These are phyloP conservation scores for Suhomyces sp. DNA, from an alignment of 805 yeast species.

Conservation along the genomic window DNA sequence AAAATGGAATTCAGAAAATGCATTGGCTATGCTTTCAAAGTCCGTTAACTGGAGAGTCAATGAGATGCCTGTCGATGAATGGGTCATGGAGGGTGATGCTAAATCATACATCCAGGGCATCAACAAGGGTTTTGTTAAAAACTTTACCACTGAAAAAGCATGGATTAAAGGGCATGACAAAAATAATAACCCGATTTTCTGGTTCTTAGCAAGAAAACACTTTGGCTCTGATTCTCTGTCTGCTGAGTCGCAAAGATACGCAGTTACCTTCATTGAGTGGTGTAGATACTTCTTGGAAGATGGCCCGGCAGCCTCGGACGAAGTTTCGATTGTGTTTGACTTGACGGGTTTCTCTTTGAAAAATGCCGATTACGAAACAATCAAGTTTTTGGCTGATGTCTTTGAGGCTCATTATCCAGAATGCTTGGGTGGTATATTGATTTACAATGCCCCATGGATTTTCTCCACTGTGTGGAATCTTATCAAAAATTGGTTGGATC, in stretches of 20 bases:
- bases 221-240: conserved; percentile 47
- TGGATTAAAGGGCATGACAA: conserved; percentile 71
- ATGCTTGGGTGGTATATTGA: conserved; percentile 75
- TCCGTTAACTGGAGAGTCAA: conserved; percentile 74
- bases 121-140: conserved; percentile 47
- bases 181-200: conserved; percentile 73
- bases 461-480: conserved; percentile 93
- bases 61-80: conserved; percentile 56
- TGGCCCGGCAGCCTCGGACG: conserved; percentile 66
- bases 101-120: conserved; percentile 45
- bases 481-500: conserved; percentile 92
- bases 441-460: conserved; percentile 96
- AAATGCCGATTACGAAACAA: conserved; percentile 91
- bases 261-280: conserved; percentile 74
- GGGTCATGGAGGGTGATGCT: conserved; percentile 72
- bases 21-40: conserved; percentile 66
- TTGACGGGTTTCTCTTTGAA: conserved; percentile 80
- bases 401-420: conserved; percentile 98
- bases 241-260: conserved; percentile 71
- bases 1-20: conserved; percentile 72
- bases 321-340: conserved; percentile 83
- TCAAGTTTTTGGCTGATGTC: conserved; percentile 81
- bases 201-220: conserved; percentile 78
- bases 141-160: conserved; percentile 67
- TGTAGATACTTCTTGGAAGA: conserved; percentile 64